phyloP scores from a whole-genome alignment of 495 filamentous ascomycete species.

The Penicillium crystallinum region DNA sequence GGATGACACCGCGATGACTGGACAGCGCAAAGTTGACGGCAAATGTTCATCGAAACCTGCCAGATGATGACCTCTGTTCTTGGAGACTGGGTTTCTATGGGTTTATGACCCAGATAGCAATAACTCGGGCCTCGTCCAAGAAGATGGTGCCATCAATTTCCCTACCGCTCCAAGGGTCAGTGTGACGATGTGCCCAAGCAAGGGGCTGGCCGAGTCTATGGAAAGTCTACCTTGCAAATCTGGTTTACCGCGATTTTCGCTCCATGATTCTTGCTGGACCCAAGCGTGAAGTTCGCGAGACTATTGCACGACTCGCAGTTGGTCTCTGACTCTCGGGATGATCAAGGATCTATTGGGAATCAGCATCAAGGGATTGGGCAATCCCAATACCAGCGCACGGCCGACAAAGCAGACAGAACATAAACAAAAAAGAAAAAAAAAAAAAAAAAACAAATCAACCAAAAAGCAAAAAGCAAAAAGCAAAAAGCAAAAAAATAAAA shows the following conservation, averaged over 20 bases:
- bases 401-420: neutral
- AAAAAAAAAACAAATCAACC: neutral
- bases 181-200: constrained; percentile 17
- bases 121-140: neutral
- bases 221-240: constrained; percentile 4
- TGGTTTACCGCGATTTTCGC: neutral
- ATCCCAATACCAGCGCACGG: neutral
- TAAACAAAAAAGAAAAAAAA: neutral
- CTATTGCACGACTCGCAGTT: neutral
- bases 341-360: neutral
- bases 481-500: too few relatives aligned
- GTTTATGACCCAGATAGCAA: neutral
- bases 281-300: neutral
- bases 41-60: neutral
- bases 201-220: constrained; percentile 19
- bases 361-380: neutral
- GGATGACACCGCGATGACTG: neutral
- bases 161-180: constrained; percentile 14
- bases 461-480: neutral
- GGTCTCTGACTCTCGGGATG: neutral
- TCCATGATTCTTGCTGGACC: neutral
- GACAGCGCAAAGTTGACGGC: neutral
- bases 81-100: neutral
- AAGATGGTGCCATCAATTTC: neutral
- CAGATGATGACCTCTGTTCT: neutral